Evolutionary conservation across 2,329 filamentous ascomycete species (phyloP).

Genomic region (Cytospora chrysosperma): DNA sequence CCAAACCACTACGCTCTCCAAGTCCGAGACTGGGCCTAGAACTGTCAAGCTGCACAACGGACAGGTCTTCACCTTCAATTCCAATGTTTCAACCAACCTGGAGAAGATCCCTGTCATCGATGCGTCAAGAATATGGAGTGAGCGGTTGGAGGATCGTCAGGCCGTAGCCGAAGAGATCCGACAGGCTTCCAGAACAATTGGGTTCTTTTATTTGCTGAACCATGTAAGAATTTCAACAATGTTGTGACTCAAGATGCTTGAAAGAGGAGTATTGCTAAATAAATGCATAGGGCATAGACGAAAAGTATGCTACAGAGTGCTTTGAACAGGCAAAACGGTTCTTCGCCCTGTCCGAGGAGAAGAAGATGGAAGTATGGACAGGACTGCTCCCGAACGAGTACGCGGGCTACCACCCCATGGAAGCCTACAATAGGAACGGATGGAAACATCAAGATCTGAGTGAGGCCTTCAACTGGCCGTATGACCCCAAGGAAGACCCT

Average conservation of each 20-base stretch:
- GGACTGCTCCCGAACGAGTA: constrained; percentile 37
- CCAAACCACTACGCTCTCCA: constrained; percentile 9
- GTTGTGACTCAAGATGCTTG: background rate
- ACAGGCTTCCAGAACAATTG: constrained; percentile 40
- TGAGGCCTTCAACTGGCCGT: constrained; percentile 38
- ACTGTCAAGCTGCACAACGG: constrained; percentile 30
- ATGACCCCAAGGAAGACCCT: constrained; percentile 33
- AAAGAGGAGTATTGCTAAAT: background rate
- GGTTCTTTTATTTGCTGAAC: constrained; percentile 45
- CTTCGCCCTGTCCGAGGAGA: constrained; percentile 43
- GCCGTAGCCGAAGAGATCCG: constrained; percentile 41
- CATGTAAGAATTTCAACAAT: constrained; percentile 27
- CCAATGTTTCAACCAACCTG: constrained; percentile 28
- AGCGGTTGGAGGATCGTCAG: constrained; percentile 35
- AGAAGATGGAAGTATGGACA: constrained; percentile 48
- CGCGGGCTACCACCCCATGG: constrained; percentile 37
- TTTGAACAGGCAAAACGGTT: constrained; percentile 41
- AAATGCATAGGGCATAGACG: constrained; percentile 31
- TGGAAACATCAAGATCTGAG: constrained; percentile 38
- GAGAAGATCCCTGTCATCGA: constrained; percentile 45
- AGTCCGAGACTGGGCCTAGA: background rate
- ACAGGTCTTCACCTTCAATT: constrained; percentile 28
- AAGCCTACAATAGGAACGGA: constrained; percentile 40
- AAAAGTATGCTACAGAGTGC: constrained; percentile 31
- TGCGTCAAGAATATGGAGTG: constrained; percentile 40